These are phyloP conservation scores for Blastomyces emzantsi DNA, from an alignment of 2,329 filamentous ascomycete species.

Conservation along the genomic window DNA sequence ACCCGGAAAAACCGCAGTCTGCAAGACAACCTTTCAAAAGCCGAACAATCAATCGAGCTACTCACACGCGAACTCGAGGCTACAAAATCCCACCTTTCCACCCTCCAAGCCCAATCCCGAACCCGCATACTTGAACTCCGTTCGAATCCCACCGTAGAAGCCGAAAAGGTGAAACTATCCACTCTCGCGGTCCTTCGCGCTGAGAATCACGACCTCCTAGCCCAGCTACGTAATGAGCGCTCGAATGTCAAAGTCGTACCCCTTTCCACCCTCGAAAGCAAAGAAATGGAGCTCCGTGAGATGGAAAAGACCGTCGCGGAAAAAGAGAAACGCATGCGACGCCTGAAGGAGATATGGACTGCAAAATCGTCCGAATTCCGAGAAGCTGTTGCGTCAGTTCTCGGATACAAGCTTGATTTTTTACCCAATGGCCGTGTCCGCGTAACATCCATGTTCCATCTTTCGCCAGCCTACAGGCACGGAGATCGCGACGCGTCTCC, in stretches of 20 bases:
- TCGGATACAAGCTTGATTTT: conserved; percentile 93
- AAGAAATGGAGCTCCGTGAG: conserved; percentile 65
- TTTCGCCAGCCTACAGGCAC: conserved; percentile 45
- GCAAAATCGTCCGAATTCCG: conserved; percentile 91
- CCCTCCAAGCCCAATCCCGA: conserved; percentile 57
- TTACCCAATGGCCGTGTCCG: conserved; percentile 95
- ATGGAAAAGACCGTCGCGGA: conserved; percentile 59
- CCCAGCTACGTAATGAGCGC: conserved; percentile 52
- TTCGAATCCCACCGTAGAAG: conserved; percentile 83
- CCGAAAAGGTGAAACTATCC: conserved; percentile 71
- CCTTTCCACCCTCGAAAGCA: conserved; percentile 62
- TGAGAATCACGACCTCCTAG: conserved; percentile 76
- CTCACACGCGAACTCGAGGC: conserved; percentile 69
- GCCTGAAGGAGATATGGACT: conserved; percentile 87
- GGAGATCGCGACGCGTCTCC: conserved; percentile 48
- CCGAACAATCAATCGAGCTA: conserved; percentile 61
- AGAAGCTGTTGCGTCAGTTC: conserved; percentile 80
- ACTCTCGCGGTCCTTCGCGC: conserved; percentile 68
- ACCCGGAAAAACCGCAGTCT: conserved; percentile 80
- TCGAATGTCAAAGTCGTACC: conserved; percentile 58
- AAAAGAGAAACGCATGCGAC: conserved; percentile 68
- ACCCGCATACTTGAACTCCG: conserved; percentile 78
- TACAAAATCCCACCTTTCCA: conserved; percentile 60
- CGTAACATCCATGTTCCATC: conserved; percentile 77
- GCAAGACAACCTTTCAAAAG: conserved; percentile 63